Evolutionary conservation across 106 monocot species (phyloP), one percentile per base, ranked within the genome.

Genomic region (Dioscorea alata): DNA sequence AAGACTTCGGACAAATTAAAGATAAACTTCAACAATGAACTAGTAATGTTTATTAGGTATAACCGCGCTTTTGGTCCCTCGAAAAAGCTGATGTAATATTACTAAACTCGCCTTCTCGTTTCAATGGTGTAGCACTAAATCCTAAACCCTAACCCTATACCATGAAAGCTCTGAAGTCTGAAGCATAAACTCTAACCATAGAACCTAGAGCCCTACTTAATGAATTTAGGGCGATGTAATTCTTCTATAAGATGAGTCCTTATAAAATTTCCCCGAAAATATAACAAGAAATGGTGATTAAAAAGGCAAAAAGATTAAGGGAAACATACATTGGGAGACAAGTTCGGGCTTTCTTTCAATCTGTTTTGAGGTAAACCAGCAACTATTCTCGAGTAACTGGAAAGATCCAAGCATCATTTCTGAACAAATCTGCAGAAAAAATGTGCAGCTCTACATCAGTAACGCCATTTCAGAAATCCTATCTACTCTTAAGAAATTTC

Each of bases 371-470:
- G 67, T 74, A 22, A 57, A 65, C 71, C 42, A 71, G 48, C 17
- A 80, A 60, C 65, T 70, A 69, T 49, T 74, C 49, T 71, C 42
- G 22, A 62, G 61, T 18, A 75, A 66, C 13, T 67, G 50, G 18
- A 81, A 66, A 23, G 75, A 72, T 65, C 57, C 6, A 57, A 66
- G 59, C 82, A 79, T 82, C 68, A 21, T 78, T 34, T 31, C n/a
- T 12, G 21, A 4, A 22, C 2, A 59, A 59, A 8, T 54, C 54
- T 54, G 54, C 54, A 54, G 54, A 16, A 54, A 54, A 54, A 54
- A 42, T 28, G 0, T 42, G 42, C 42, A 42, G 5, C 42, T 42
- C 42, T 0, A 6, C 6, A 42, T 42, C 42, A 42, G 42, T 0
- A 42, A 42, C 42, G 0, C 42, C 42, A 42, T 42, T 42, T 42